phyloP scores from a whole-genome alignment of 495 filamentous ascomycete species.

The Neurospora hispaniola region DNA sequence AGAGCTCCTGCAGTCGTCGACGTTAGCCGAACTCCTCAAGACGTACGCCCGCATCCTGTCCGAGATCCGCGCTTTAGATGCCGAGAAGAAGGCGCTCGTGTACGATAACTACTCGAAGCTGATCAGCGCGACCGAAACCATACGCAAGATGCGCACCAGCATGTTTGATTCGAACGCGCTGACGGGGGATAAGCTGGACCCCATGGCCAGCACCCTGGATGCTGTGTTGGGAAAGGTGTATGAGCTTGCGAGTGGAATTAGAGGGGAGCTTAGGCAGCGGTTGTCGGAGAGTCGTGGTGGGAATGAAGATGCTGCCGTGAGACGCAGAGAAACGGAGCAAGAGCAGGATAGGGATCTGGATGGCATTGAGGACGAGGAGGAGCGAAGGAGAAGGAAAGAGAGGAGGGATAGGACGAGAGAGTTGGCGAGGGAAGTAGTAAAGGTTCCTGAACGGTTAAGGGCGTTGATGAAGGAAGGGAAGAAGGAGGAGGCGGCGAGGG shows the following conservation, averaged over 20 bases:
- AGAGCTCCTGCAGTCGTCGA: constrained; percentile 51
- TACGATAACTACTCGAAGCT: constrained; percentile 98
- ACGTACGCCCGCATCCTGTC: constrained; percentile 53
- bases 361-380: constrained; percentile 33
- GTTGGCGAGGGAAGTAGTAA: constrained; percentile 49
- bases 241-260: constrained; percentile 58
- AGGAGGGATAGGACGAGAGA: constrained; percentile 30
- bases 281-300: constrained; percentile 19
- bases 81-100: constrained; percentile 90
- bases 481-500: constrained; percentile 46
- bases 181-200: constrained; percentile 46
- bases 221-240: constrained; percentile 75
- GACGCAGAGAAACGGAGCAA: background rate
- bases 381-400: constrained; percentile 45
- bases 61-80: constrained; percentile 83
- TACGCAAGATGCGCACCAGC: constrained; percentile 62
- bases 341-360: constrained; percentile 15
- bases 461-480: constrained; percentile 51
- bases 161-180: constrained; percentile 31
- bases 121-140: constrained; percentile 90
- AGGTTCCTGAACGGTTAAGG: constrained; percentile 49
- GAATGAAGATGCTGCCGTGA: background rate
- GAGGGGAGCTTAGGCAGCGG: constrained; percentile 37
- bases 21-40: constrained; percentile 52
- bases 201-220: constrained; percentile 60